These are phyloP conservation scores for Cryptococcus deneoformans DNA, from an alignment of 1,284 basidiomycete genomes.

Conservation along the genomic window DNA sequence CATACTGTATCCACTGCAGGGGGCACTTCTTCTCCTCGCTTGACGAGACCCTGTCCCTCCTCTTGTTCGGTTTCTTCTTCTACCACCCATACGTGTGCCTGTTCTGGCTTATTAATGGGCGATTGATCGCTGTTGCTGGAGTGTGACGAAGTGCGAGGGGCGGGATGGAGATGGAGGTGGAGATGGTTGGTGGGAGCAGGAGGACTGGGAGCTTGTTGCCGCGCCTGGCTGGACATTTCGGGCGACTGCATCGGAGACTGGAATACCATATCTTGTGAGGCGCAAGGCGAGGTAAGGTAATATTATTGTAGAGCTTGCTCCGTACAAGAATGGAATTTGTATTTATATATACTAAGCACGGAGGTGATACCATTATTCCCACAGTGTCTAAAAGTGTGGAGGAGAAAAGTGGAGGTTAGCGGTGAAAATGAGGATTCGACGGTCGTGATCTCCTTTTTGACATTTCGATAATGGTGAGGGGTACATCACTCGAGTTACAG, in stretches of 20 bases:
- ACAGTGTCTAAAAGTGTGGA: not conserved
- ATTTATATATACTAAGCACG: not conserved
- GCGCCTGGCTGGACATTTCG: slow-evolving; percentile 3
- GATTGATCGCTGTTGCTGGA: not conserved
- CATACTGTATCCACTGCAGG: slow-evolving; percentile 4
- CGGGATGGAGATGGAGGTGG: not conserved
- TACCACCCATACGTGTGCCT: too few relatives aligned
- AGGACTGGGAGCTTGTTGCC: not conserved
- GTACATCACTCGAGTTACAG: too few relatives aligned
- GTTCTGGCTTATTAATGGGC: not conserved
- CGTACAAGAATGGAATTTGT: not conserved
- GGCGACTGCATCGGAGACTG: not conserved
- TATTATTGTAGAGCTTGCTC: too few relatives aligned
- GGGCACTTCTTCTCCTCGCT: not conserved
- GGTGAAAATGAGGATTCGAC: not conserved
- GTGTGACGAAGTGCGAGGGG: not conserved
- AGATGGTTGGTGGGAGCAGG: not conserved
- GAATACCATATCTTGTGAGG: too few relatives aligned
- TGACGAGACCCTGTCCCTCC: not conserved
- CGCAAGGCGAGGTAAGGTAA: too few relatives aligned
- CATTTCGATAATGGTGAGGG: too few relatives aligned
- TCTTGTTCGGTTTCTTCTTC: not conserved
- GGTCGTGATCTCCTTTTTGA: not conserved
- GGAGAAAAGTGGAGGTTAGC: not conserved
- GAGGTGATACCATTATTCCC: too few relatives aligned